Evolutionary conservation across 176 grass and related monocot genomes (phyloP).

Genomic region (Oryza rufipogon): DNA sequence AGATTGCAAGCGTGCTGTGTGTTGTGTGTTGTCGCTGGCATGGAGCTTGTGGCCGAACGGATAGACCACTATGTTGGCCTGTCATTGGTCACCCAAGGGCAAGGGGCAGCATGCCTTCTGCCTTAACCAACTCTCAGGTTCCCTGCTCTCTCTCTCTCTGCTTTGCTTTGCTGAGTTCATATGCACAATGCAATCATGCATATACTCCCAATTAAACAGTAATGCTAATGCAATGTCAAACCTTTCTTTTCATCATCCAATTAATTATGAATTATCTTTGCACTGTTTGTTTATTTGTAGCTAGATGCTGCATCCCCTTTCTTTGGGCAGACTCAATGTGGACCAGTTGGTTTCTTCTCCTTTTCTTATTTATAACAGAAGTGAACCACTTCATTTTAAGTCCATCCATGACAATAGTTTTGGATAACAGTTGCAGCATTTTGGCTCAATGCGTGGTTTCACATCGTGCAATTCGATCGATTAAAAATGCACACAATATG

Average conservation of each 20-base stretch:
- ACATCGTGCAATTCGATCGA: not conserved
- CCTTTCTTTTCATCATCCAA: conserved; percentile 17
- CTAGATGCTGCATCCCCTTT: conserved; percentile 18
- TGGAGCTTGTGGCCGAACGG: conserved; percentile 50
- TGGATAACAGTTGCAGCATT: conserved; percentile 11
- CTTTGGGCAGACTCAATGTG: conserved; percentile 26
- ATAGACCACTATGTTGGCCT: conserved; percentile 43
- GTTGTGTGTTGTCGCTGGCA: conserved; percentile 47
- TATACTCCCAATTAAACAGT: conserved; percentile 5
- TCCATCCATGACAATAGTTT: not conserved
- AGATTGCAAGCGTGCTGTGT: conserved; percentile 26
- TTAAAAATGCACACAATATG: not conserved
- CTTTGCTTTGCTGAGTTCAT: conserved; percentile 49
- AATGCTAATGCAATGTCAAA: conserved; percentile 26
- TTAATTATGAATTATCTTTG: conserved; percentile 17
- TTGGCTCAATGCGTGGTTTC: conserved; percentile 16
- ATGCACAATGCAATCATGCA: conserved; percentile 18
- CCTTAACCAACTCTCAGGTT: conserved; percentile 30
- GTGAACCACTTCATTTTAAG: conserved; percentile 19
- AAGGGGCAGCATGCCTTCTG: conserved; percentile 38
- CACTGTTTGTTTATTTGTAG: not conserved
- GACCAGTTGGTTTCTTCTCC: conserved; percentile 19
- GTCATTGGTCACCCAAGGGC: conserved; percentile 45
- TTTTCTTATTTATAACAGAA: conserved; percentile 16
- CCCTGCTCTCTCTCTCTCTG: not conserved